phyloP scores from a whole-genome alignment of 768 basidiomycete genomes.

The Macrolepiota fuliginosa region DNA sequence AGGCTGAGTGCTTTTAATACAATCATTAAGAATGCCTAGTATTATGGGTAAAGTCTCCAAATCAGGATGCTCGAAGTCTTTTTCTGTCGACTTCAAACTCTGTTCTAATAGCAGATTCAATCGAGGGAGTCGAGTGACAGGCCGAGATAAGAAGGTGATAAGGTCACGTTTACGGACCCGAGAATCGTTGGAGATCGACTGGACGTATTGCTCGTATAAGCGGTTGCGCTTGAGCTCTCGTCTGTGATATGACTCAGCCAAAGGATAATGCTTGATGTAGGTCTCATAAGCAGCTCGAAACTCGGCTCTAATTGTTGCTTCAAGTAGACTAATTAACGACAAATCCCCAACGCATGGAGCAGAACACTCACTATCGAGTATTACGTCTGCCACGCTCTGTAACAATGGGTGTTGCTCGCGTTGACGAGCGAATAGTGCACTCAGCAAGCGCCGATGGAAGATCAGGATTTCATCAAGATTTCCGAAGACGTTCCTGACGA shows the following conservation, averaged over 20 bases:
- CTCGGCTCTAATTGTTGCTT: constrained; percentile 40
- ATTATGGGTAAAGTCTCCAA: constrained; percentile 73
- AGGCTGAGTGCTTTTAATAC: constrained; percentile 83
- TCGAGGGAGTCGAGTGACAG: constrained; percentile 85
- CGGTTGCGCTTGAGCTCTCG: constrained; percentile 70
- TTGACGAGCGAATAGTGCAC: constrained; percentile 75
- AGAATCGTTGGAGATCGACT: constrained; percentile 58
- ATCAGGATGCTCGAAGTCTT: constrained; percentile 74
- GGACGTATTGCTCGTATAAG: constrained; percentile 65
- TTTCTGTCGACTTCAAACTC: constrained; percentile 60
- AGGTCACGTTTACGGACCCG: constrained; percentile 74
- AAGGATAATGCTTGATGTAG: constrained; percentile 87
- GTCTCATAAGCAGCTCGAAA: constrained; percentile 71
- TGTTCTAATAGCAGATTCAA: constrained; percentile 73
- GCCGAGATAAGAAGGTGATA: constrained; percentile 79
- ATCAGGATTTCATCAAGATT: constrained; percentile 70
- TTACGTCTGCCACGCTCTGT: constrained; percentile 78
- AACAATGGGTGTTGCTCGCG: constrained; percentile 83
- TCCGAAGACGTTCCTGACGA: constrained; percentile 80
- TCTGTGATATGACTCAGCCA: constrained; percentile 80
- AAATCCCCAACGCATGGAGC: constrained; percentile 22
- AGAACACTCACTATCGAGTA: constrained; percentile 65
- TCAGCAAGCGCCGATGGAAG: constrained; percentile 69
- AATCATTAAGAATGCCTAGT: constrained; percentile 61
- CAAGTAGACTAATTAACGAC: constrained; percentile 4